Conservation (phyloP, 495 filamentous ascomycete species). For the Pseudoneurospora amorphoporcata region DNA sequence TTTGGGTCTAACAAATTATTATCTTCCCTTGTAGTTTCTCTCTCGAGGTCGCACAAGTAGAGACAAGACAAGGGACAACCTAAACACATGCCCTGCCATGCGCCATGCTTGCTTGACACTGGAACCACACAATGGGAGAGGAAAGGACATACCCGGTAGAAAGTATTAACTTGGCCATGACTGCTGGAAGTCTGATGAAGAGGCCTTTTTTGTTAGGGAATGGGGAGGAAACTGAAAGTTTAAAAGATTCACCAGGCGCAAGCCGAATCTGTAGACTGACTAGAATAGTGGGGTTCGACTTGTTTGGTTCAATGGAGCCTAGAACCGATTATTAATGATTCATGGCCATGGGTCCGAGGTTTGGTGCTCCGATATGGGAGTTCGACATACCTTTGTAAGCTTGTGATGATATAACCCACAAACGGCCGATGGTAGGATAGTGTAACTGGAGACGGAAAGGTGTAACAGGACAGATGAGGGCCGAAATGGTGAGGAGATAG, state of each 20-base stretch:
- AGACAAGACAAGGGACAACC: not conserved
- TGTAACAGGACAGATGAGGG: not conserved
- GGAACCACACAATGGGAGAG: not conserved
- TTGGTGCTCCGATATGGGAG: not conserved
- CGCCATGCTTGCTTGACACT: not conserved
- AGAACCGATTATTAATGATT: not conserved
- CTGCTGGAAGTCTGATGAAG: not conserved
- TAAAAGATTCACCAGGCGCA: not conserved
- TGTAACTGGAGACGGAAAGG: not conserved
- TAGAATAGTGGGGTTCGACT: not conserved
- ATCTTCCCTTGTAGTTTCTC: not conserved
- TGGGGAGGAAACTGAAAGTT: not conserved
- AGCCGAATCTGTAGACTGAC: not conserved
- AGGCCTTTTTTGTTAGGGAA: not conserved
- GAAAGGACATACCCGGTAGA: slow-evolving; percentile 63
- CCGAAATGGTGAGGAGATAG: not conserved
- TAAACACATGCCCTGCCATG: not conserved
- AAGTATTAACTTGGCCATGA: slow-evolving; percentile 71
- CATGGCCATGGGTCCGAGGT: not conserved
- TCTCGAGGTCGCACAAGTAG: not conserved
- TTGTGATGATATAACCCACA: not conserved
- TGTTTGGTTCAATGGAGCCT: not conserved
- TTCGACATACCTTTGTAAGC: not conserved
- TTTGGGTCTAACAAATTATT: not conserved
- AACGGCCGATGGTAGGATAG: not conserved